A percentile compares a stretch with the other conserved stretches of the same genome.
Evolutionary conservation across 1,284 basidiomycete species (phyloP).

Genomic region (Kalmanozyma brasiliensis): DNA sequence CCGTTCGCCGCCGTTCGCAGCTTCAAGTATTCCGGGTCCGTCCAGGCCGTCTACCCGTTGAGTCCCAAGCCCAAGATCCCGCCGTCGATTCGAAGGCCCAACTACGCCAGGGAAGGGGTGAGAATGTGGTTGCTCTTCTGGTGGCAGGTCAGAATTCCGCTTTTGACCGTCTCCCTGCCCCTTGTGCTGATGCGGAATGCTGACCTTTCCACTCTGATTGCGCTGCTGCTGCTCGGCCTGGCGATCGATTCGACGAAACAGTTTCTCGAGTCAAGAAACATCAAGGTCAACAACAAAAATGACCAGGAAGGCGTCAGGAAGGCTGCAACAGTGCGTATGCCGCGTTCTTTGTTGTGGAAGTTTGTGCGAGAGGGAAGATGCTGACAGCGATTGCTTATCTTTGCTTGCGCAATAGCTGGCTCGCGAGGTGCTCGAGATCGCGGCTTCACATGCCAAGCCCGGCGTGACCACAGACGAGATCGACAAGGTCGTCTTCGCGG

Average conservation of each 20-base stretch:
- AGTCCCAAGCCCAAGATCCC: slow-evolving; percentile 62
- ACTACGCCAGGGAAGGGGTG: slow-evolving; percentile 67
- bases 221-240: slow-evolving; percentile 36
- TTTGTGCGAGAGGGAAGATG: no score
- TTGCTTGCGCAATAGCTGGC: slow-evolving; percentile 74
- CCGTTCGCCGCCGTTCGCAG: slow-evolving; percentile 53
- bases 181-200: slow-evolving; percentile 4
- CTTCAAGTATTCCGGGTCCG: slow-evolving; percentile 60
- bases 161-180: slow-evolving; percentile 36
- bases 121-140: slow-evolving; percentile 47
- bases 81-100: slow-evolving; percentile 60
- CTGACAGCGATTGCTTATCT: not conserved
- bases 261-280: slow-evolving; percentile 61
- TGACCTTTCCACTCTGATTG: slow-evolving; percentile 15
- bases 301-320: slow-evolving; percentile 64
- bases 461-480: slow-evolving; percentile 92
- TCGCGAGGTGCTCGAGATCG: slow-evolving; percentile 89
- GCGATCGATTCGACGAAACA: slow-evolving; percentile 41
- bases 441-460: slow-evolving; percentile 83
- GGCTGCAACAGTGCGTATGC: slow-evolving; percentile 44
- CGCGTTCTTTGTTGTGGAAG: not conserved
- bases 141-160: slow-evolving; percentile 57
- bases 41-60: slow-evolving; percentile 63
- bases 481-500: slow-evolving; percentile 94
- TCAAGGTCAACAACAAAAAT: slow-evolving; percentile 56